Base-by-base conservation (phyloP, 2,329 filamentous ascomycete genomes). In the Alternaria sp. region DNA sequence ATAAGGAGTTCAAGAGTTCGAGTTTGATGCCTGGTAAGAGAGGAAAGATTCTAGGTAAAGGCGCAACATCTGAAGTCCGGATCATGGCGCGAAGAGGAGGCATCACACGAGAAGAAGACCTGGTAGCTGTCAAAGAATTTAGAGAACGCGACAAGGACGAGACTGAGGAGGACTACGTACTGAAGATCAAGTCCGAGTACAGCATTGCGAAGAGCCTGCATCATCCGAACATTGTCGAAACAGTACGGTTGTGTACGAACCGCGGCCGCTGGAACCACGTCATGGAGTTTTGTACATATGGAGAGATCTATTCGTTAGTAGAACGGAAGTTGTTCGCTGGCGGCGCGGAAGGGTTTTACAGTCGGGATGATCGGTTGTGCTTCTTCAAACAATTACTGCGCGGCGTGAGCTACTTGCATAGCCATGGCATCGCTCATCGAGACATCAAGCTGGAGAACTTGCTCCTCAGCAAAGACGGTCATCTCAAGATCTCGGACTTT, bases 361-460 rank as follows among this genome's bases (percentile, higher is more conserved):
- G 84, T 60, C 81, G 84, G 4, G 85, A 89, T 7, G 92, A 96
- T 75, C 89, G 92, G 10, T 83, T 92, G 30, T 97, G 94, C 80
- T 86, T 97, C 67, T 96, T 97, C 87, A 96, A 96, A 84, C 94
- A 97, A 79, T 84, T 97, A 26, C 83, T 96, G 30, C 91, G 93
- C 72, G 94, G 93, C 18, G 87, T 97, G 66, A 86, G 89, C 73
- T 96, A 97, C 76, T 84, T 97, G 21, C 94, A 97, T 79, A 84
- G 84, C 63, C 89, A 95, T 73, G 94, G 93, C 61, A 94, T 97
- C 75, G 94, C 93, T 2, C 94, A 97, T 80, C 91, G 94, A 53
- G 94, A 97, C 71, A 92, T 97, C 82, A 97, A 97, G 81, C 86
- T 94, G 11, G 94, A 97, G 78, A 97, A 97, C 72, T 83, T 96